phyloP scores from a whole-genome alignment of 306 rosid species.

The cucumber (Cucumis sativus) region Cucumber_9930_V3 NC_026661.2:19706001-19706500 shows the following conservation, averaged over 20 bases:
- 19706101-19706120: neutral
- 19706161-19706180: neutral
- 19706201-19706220: conserved; percentile 1
- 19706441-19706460: neutral
- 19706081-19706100: neutral
- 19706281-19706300: conserved; percentile 3
- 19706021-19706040: neutral
- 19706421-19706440: conserved; percentile 8
- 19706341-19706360: neutral
- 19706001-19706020: neutral
- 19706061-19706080: conserved; percentile 1
- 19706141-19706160: conserved; percentile 2
- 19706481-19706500: neutral
- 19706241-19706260: neutral
- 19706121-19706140: neutral
- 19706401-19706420: conserved; percentile 6
- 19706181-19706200: neutral
- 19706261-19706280: neutral
- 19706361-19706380: neutral
- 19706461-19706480: neutral
- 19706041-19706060: neutral
- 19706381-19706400: neutral
- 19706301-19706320: neutral
- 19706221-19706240: conserved; percentile 5
- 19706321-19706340: neutral